phyloP scores from a whole-genome alignment of 2,329 filamentous ascomycete species.

The Teratosphaeria gauchensis region DNA sequence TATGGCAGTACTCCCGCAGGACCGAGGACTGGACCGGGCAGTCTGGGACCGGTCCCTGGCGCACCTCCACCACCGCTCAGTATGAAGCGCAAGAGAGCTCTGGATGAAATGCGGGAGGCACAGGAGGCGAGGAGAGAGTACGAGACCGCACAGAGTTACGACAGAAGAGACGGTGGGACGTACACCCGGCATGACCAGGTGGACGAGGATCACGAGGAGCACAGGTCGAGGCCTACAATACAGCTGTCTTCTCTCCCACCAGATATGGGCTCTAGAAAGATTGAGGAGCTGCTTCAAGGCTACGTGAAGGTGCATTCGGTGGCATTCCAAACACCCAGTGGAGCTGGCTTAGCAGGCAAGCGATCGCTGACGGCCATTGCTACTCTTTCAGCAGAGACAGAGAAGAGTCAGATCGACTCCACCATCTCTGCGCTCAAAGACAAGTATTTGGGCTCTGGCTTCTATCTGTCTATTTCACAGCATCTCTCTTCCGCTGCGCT shows the following conservation, averaged over 20 bases:
- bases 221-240: constrained; percentile 42
- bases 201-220: constrained; percentile 26
- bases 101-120: constrained; percentile 24
- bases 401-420: constrained; percentile 72
- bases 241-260: constrained; percentile 46
- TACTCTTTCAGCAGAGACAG: constrained; percentile 68
- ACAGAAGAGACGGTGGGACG: constrained; percentile 4
- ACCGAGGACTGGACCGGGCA: constrained; percentile 41
- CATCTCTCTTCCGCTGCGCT: constrained; percentile 62
- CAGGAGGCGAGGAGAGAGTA: constrained; percentile 18
- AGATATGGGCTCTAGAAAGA: constrained; percentile 48
- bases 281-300: constrained; percentile 39
- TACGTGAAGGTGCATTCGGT: constrained; percentile 20
- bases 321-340: constrained; percentile 10
- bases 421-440: constrained; percentile 72
- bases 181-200: constrained; percentile 20
- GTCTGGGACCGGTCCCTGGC: constrained; percentile 35
- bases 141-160: neutral
- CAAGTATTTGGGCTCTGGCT: constrained; percentile 74
- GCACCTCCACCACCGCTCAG: constrained; percentile 16
- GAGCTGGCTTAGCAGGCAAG: constrained; percentile 32
- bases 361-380: constrained; percentile 71
- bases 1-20: constrained; percentile 19
- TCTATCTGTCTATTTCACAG: constrained; percentile 68
- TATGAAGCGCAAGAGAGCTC: constrained; percentile 24